Percentiles rank a stretch among this genome's conserved stretches.
Evolutionary conservation across 164 flowering plant genomes (phyloP).

Genomic region (Santalum album): DNA sequence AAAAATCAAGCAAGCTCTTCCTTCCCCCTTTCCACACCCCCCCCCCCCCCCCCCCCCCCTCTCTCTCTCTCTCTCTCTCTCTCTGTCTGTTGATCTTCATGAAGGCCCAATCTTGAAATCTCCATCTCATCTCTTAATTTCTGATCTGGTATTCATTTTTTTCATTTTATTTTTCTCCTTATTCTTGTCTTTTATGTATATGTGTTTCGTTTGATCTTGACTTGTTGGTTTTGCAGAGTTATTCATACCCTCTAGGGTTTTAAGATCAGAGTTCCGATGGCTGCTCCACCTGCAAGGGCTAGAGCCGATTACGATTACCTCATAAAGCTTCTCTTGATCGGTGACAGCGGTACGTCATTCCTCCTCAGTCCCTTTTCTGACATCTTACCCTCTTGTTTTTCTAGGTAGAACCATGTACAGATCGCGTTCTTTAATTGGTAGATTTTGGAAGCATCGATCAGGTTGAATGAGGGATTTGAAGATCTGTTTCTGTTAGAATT

Average conservation of each 20-base stretch:
- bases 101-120: slow-evolving; percentile 3
- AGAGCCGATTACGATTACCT: slow-evolving; percentile 57
- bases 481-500: not conserved
- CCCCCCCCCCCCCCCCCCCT: no score
- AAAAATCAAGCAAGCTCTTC: no score
- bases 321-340: slow-evolving; percentile 49
- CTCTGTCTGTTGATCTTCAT: no score
- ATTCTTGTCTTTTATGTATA: not conserved
- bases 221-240: slow-evolving; percentile 1
- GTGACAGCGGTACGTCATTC: slow-evolving; percentile 46
- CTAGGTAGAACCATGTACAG: no score
- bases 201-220: not conserved
- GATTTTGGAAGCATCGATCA: not conserved
- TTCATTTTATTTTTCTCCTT: not conserved
- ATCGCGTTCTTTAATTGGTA: slow-evolving; percentile 4
- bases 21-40: no score
- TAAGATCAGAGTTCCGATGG: slow-evolving; percentile 25
- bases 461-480: not conserved
- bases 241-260: slow-evolving; percentile 5
- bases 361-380: not conserved
- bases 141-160: slow-evolving; percentile 8
- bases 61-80: no score
- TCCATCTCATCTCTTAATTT: not conserved
- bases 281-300: slow-evolving; percentile 60
- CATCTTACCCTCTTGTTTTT: no score